Base-by-base conservation (phyloP, 2,329 filamentous ascomycete species). In the Aspergillus tamarii region DNA sequence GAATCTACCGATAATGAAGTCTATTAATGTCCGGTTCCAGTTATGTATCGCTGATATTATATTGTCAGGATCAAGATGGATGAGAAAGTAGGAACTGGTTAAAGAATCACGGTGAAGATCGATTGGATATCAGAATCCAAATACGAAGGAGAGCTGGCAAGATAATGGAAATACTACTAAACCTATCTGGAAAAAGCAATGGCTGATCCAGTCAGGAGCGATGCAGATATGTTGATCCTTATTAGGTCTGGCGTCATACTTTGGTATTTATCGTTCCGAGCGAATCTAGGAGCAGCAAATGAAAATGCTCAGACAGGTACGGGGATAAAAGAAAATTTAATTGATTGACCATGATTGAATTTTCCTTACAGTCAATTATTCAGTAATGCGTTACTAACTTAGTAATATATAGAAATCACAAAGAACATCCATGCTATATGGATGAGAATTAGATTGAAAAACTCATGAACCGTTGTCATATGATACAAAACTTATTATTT, bases 21-120 rank as follows among this genome's bases (percentile, higher is more conserved):
- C 19, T 10, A 19, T n/a, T 9, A n/a, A 41, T 41, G 16, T 41
- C n/a, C 16, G 14, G 39, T 41, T 41, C 39, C 39, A 41, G 39
- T 41, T 9, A 8, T 41, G 8, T n/a, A n/a, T 41, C 19, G 16
- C 16, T 9, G 39, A 41, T 41, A 41, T 4, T 36, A 41, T 10
- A 41, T 41, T 14, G 28, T 65, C 64, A 61, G 34, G 61, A 23
- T 50, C 36, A 59, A 58, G 55, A 57, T 65, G 60, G 60, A 61
- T 59, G 50, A 39, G 46, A 52, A 39, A 46, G 45, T 39, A 54
- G 2, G 1, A 34, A 7, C 28, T 32, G 19, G 28, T 23, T 8
- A 54, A 52, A 21, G 28, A 62, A 26, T 39, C 30, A 48, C 41
- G 34, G 53, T 30, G 45, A 54, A 53, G 45, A 50, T 59, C 23